A percentile compares a stretch with the other conserved stretches of the same genome.
Evolutionary conservation across 331 rosid species (phyloP).

Genomic region (Cucumis variabilis): DNA sequence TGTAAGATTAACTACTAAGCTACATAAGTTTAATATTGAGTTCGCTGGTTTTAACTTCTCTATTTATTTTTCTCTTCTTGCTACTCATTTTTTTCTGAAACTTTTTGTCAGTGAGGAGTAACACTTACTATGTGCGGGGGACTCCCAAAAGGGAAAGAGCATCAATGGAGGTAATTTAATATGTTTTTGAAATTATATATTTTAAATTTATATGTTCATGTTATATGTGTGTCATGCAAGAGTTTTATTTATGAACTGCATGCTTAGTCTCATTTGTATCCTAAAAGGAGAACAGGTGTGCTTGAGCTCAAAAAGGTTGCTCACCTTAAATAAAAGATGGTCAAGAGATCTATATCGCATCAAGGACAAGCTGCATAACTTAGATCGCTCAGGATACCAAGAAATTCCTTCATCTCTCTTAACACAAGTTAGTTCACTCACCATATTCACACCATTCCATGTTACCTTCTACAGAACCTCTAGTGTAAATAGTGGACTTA

Average conservation of each 20-base stretch:
- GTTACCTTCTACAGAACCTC: no score
- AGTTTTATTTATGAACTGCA: not conserved
- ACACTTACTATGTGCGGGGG: conserved; percentile 80
- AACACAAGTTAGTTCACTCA: no score
- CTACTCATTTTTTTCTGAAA: conserved; percentile 2
- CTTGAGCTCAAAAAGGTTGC: no score
- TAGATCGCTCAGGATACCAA: no score
- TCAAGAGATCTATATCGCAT: no score
- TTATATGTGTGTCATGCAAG: not conserved
- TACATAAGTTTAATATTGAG: not conserved
- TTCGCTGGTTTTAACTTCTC: not conserved
- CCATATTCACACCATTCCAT: no score
- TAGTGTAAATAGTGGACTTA: no score
- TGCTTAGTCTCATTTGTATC: no score
- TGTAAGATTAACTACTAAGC: conserved; percentile 52
- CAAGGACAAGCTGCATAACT: no score
- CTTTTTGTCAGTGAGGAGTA: conserved; percentile 84
- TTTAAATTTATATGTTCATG: not conserved
- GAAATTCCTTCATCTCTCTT: no score
- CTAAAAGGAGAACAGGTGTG: no score
- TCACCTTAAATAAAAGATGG: no score
- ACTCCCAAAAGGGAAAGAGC: conserved; percentile 79
- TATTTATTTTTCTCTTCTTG: not conserved
- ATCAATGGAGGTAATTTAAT: conserved; percentile 79
- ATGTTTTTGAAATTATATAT: not conserved